Evolutionary conservation across 2,329 filamentous ascomycete species (phyloP).

Genomic region (Aspergillus pseudoterreus): DNA sequence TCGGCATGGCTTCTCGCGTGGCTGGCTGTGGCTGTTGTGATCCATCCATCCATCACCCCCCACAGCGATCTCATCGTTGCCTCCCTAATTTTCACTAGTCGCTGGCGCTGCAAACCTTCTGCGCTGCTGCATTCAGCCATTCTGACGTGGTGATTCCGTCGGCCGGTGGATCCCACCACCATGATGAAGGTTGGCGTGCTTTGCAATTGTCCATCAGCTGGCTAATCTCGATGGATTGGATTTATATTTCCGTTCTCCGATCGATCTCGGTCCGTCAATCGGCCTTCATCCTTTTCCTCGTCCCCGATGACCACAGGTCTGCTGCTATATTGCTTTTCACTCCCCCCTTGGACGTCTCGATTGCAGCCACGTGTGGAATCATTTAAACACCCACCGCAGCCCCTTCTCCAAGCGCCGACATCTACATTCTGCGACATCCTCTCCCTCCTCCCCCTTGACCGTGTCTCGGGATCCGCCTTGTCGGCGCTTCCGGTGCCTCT

Average conservation of each 20-base stretch:
- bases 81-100: conserved; percentile 8
- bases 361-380: conserved; percentile 11
- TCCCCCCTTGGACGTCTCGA: neutral
- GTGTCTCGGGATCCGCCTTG: conserved; percentile 13
- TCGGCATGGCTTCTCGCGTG: neutral
- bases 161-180: conserved; percentile 8
- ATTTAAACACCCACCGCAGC: conserved; percentile 9
- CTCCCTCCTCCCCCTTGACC: conserved; percentile 8
- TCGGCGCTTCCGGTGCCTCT: conserved; percentile 18
- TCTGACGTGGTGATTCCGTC: conserved; percentile 13
- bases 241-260: conserved; percentile 4
- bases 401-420: conserved; percentile 18
- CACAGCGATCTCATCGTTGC: conserved; percentile 13
- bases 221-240: conserved; percentile 2
- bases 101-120: conserved; percentile 6
- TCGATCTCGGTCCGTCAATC: neutral
- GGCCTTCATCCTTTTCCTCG: conserved; percentile 1
- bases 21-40: neutral
- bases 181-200: conserved; percentile 6
- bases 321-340: neutral
- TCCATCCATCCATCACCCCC: conserved; percentile 7
- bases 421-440: conserved; percentile 2
- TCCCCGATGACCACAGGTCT: neutral
- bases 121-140: conserved; percentile 3
- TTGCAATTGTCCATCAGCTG: conserved; percentile 2